Percentiles rank a stretch among this genome's conserved stretches.
Evolutionary conservation across 805 yeast species (phyloP).

Genomic region (Candida bentonensis): DNA sequence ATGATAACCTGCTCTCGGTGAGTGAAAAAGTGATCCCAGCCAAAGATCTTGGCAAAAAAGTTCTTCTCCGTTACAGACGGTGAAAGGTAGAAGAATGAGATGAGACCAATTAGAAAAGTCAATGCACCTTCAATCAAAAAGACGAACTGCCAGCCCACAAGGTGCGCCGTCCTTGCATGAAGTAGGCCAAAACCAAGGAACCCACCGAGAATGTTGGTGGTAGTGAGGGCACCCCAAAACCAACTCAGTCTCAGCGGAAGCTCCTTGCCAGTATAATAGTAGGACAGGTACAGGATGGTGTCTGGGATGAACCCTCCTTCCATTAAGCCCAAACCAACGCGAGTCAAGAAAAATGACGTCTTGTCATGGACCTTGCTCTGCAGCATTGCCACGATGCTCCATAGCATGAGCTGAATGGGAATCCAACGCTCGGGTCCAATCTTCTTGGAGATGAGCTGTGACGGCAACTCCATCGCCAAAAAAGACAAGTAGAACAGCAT

Average conservation of each 20-base stretch:
- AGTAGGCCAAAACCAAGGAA: constrained; percentile 37
- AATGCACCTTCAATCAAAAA: constrained; percentile 46
- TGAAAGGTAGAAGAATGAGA: constrained; percentile 33
- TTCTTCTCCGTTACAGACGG: constrained; percentile 38
- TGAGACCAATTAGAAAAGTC: constrained; percentile 36
- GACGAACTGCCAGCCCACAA: constrained; percentile 47
- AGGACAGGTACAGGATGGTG: constrained; percentile 43
- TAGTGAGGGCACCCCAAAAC: constrained; percentile 40
- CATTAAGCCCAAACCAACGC: constrained; percentile 39
- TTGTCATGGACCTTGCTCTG: constrained; percentile 32
- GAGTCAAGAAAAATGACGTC: constrained; percentile 31
- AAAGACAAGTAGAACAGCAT: constrained; percentile 41
- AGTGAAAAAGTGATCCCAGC: constrained; percentile 28
- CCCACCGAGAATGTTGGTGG: constrained; percentile 29
- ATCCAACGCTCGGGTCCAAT: constrained; percentile 52
- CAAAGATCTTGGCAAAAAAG: constrained; percentile 30
- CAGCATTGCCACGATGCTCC: constrained; percentile 41
- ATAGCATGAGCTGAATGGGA: constrained; percentile 39
- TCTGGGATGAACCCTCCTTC: constrained; percentile 59
- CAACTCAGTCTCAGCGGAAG: constrained; percentile 39
- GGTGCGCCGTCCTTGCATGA: constrained; percentile 17
- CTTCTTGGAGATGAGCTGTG: constrained; percentile 49
- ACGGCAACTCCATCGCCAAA: constrained; percentile 46
- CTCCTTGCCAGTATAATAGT: constrained; percentile 45
- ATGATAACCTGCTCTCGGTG: constrained; percentile 43